Evolutionary conservation across 192 early-diverging fungal genomes (phyloP).

Genomic region (Mortierella antarctica): DNA sequence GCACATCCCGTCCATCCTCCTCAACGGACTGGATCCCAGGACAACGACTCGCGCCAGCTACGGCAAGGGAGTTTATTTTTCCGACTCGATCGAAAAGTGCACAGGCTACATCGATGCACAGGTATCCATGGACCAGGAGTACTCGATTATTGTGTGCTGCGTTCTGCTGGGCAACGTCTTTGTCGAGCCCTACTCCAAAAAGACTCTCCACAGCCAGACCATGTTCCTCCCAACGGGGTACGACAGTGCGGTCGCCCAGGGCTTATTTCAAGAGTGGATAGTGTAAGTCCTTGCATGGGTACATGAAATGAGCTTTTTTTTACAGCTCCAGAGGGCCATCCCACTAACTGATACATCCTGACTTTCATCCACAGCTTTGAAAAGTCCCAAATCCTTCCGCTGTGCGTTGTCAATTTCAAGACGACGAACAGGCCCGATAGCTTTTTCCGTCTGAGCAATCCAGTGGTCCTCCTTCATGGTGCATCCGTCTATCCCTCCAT

Average conservation of each 20-base stretch:
- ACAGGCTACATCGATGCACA: constrained; percentile 44
- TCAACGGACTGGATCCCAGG: constrained; percentile 38
- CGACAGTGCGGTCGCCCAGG: constrained; percentile 32
- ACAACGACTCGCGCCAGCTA: constrained; percentile 38
- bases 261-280: constrained; percentile 43
- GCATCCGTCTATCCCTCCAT: not conserved
- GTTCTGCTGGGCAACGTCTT: constrained; percentile 29
- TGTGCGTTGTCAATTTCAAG: constrained; percentile 50
- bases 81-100: constrained; percentile 47
- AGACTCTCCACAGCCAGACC: not conserved
- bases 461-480: constrained; percentile 8
- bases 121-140: constrained; percentile 23
- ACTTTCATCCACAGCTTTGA: constrained; percentile 15
- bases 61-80: constrained; percentile 45
- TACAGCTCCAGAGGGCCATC: not conserved
- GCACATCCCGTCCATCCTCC: constrained; percentile 23
- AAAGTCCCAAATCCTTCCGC: constrained; percentile 39
- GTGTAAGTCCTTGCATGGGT: constrained; percentile 18
- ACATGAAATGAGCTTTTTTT: constrained; percentile 2
- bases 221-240: constrained; percentile 36
- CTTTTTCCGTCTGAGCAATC: constrained; percentile 13
- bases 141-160: constrained; percentile 37
- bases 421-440: constrained; percentile 23
- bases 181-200: constrained; percentile 19
- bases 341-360: not conserved